Base-by-base conservation (phyloP, 2,329 filamentous ascomycete genomes). In the Phialophora chinensis region DNA sequence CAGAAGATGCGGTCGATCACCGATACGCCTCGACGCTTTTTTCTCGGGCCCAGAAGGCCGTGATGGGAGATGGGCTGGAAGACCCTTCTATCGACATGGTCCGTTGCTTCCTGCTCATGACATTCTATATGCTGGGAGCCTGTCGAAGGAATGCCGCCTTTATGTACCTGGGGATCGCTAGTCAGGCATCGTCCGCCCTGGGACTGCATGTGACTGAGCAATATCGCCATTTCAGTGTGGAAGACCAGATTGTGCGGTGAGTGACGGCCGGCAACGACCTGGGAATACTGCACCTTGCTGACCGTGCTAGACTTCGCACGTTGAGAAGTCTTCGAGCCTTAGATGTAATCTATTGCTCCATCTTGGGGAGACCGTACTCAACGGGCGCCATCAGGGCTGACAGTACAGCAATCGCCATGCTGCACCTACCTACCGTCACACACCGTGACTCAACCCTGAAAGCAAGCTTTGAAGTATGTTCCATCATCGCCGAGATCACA, bases 91-190 rank as follows among this genome's bases (percentile, higher is more conserved):
- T 86, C 11, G 79, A 85, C 56, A 77, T 86, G 72, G 81, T 86
- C 4, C 77, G 83, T 17, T 76, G 79, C 0, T 88, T 86, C 67
- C 74, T 86, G 0, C 76, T 87, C 17, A 84, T 88, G 82, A 80
- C 85, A 0, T 86, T 87, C 68, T 88, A 86, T 69, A 85, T 87
- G 81, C 79, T 87, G 2, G 85, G 84, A 0, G 84, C 84, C 3
- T 88, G 86, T 60, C 84, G 84, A 35, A 79, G 86, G 8, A 88
- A 88, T 63, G 81, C 86, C 0, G 86, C 86, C 0, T 89, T 87
- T 61, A 87, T 89, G 84, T 88, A 88, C 63, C 74, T 89, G 2
- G 86, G 86, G 0, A 82, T 88, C 8, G 86, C 87, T 1, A 80
- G 84, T 0, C 82, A 85, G 61, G 84, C 86, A 0, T 86, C 87